Evolutionary conservation across 331 rosid genomes (phyloP), one percentile per base, ranked within the genome.

Genomic region (Stylosanthes scabra): DNA sequence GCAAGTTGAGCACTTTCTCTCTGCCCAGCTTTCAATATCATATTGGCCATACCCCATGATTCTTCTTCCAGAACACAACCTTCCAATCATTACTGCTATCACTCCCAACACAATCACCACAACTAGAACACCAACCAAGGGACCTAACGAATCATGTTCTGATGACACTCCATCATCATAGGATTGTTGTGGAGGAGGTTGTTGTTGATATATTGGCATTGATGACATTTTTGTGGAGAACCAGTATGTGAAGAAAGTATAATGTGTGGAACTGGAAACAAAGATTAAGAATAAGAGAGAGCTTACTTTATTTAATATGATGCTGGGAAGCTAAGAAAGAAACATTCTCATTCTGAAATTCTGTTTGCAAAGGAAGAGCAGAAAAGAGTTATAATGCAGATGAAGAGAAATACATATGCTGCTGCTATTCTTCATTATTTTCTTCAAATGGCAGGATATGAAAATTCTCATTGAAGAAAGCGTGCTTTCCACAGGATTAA

Each of bases 21-120:
- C 94, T 12, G 89, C 97, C 97, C 97, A 92, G 40, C 84, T 90
- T 86, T 90, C 97, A 57, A 92, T 47, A 31, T 92, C 92, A 45
- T 72, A 92, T 50, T 92, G 84, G 3, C 91, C 91, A 57, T 88
- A 84, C 1, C 97, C 96, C 92, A 88, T 85, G 39, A 90, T 74
- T 44, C 78, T 87, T 81, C 71, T 90, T 11, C 94, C 92, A 0
- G 96, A 89, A 60, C 92, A 90, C 11, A 92, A 72, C 78, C 91
- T 79, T 57, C 97, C 97, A 31, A 92, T 84, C 82, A 88, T 78
- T 2, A 88, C 94, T 0, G 97, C 93, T 55, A 86, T 40, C 16
- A 75, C 59, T 0, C 91, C 90, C 52, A 92, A 69, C 58, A 90
- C 81, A 8, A 88, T 76, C 2, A 92, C 75, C 68, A 82, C 90